A percentile compares a stretch with the other conserved stretches of the same genome.
phyloP scores from a whole-genome alignment of 352 stramenopile genomes.

The Globisporangium emineosum region DNA sequence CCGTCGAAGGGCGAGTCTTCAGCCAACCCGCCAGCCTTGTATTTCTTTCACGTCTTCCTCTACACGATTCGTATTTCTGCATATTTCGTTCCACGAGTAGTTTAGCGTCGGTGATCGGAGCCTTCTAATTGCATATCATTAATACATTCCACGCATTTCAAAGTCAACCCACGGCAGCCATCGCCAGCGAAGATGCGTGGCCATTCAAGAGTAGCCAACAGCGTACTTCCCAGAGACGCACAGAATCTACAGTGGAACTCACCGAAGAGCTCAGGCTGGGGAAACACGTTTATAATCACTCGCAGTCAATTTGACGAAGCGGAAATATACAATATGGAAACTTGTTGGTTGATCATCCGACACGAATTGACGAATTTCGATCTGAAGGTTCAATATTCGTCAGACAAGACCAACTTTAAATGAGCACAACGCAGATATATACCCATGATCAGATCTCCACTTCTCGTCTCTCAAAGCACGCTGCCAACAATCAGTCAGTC shows the following conservation, averaged over 20 bases:
- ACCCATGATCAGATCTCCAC: too few species aligned
- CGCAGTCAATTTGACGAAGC: too few species aligned
- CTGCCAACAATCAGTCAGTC: background rate
- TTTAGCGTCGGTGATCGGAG: background rate
- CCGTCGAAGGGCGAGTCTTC: background rate
- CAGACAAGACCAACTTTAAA: background rate
- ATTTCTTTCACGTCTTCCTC: background rate
- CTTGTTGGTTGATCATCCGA: too few species aligned
- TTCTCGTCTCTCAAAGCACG: background rate
- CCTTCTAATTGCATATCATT: background rate
- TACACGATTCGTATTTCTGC: background rate
- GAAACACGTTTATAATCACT: background rate
- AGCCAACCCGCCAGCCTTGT: background rate
- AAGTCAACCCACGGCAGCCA: background rate
- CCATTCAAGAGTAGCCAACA: too few species aligned
- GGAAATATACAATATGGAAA: too few species aligned
- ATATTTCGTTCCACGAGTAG: constrained; percentile 2
- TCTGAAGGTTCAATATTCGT: background rate
- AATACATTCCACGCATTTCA: background rate
- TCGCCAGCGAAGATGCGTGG: background rate
- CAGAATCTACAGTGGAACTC: too few species aligned
- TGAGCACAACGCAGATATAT: too few species aligned
- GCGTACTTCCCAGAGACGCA: too few species aligned
- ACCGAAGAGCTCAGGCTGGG: too few species aligned
- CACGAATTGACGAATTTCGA: constrained; percentile 1